These are phyloP conservation scores for Populus tomentosa DNA, from an alignment of 441 rosid genomes.

Conservation along the genomic window DNA sequence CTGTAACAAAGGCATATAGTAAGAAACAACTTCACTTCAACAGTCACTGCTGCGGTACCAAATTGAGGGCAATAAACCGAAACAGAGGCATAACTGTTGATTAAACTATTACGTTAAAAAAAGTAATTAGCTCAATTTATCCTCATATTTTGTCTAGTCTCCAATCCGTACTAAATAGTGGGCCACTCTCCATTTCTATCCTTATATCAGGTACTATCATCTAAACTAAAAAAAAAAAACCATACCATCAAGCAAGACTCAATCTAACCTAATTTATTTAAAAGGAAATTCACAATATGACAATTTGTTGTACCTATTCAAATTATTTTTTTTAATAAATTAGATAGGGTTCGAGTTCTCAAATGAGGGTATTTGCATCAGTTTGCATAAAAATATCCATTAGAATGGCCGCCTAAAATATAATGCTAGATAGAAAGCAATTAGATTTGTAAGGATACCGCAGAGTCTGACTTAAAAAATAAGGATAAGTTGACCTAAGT, in stretches of 20 bases:
- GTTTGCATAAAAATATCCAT: background rate
- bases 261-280: background rate
- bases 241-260: background rate
- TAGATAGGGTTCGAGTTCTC: background rate
- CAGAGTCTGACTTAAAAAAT: no score
- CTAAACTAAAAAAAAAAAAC: background rate
- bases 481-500: background rate
- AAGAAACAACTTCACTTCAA: background rate
- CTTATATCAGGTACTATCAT: background rate
- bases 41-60: background rate
- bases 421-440: background rate
- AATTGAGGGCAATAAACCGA: background rate
- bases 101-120: background rate
- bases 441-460: no score
- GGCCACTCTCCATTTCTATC: background rate
- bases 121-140: background rate
- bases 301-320: background rate
- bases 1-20: conserved; percentile 30
- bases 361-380: background rate
- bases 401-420: background rate
- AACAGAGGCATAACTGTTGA: background rate
- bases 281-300: background rate
- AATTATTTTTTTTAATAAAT: no score
- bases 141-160: background rate
- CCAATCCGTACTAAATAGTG: background rate